Evolutionary conservation across 129 eudicot species (phyloP).

Genomic region (Chrysanthemum seticuspe): DNA sequence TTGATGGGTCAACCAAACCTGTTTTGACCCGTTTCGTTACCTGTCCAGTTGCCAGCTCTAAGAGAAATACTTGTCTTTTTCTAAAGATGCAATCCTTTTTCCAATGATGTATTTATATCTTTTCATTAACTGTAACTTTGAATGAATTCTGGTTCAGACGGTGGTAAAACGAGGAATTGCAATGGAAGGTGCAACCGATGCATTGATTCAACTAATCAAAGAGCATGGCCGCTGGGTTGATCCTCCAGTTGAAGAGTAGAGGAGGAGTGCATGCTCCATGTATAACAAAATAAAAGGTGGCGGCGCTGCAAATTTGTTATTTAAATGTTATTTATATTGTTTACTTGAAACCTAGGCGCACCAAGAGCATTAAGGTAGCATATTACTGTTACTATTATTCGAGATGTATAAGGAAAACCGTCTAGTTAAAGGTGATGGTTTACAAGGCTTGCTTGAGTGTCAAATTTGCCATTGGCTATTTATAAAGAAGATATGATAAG

Average conservation of each 20-base stretch:
- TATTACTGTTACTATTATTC: constrained; percentile 1
- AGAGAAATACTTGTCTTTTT: not conserved
- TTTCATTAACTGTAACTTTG: not conserved
- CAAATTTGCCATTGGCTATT: too few species aligned
- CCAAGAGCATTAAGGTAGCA: not conserved
- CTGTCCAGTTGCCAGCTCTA: not conserved
- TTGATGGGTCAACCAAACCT: not conserved
- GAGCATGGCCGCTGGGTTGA: constrained; percentile 98
- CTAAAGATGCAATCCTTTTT: not conserved
- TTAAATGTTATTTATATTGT: not conserved
- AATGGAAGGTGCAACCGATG: constrained; percentile 91
- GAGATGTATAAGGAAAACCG: constrained; percentile 14
- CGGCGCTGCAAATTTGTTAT: not conserved
- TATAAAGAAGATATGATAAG: too few species aligned
- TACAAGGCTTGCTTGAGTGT: too few species aligned
- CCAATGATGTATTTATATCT: not conserved
- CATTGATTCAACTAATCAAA: constrained; percentile 82
- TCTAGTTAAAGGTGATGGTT: not conserved
- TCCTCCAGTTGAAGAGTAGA: constrained; percentile 76
- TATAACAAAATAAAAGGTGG: not conserved
- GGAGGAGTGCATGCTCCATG: not conserved
- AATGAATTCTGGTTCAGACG: constrained; percentile 44
- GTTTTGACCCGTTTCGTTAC: not conserved
- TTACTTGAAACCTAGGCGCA: constrained; percentile 19
- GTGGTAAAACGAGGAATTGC: constrained; percentile 90